A percentile compares a stretch with the other conserved stretches of the same genome.
These are phyloP conservation scores for Cercospora berteroae DNA, from an alignment of 2,329 filamentous ascomycete genomes.

Conservation along the genomic window DNA sequence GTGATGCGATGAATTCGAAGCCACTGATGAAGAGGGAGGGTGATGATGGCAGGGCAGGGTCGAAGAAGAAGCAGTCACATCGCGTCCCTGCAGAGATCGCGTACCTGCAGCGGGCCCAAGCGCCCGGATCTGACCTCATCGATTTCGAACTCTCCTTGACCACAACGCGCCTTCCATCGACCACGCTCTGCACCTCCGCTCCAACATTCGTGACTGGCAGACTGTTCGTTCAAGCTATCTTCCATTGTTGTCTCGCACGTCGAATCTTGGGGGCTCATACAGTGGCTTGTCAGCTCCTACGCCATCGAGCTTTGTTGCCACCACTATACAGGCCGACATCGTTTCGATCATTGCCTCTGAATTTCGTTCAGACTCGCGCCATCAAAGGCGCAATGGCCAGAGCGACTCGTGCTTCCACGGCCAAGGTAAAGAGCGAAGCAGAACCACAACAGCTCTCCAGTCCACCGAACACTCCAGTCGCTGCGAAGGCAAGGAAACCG, in stretches of 20 bases:
- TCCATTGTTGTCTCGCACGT: neutral
- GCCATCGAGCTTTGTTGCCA: neutral
- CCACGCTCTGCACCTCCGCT: neutral
- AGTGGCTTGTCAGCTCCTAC: neutral
- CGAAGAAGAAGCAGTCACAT: slow-evolving; percentile 2
- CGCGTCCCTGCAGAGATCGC: neutral
- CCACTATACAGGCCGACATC: neutral
- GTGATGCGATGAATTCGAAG: neutral
- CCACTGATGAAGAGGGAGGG: neutral
- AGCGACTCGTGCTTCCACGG: slow-evolving; percentile 28
- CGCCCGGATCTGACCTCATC: slow-evolving; percentile 2
- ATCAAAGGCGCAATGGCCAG: slow-evolving; percentile 25
- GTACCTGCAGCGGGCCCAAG: slow-evolving; percentile 2
- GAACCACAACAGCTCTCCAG: slow-evolving; percentile 45
- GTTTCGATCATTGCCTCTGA: neutral
- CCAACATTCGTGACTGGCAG: neutral
- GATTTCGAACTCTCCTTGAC: neutral
- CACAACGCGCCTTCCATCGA: neutral
- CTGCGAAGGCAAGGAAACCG: slow-evolving; percentile 33
- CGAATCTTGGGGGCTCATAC: neutral
- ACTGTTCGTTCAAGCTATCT: neutral
- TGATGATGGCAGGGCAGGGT: neutral
- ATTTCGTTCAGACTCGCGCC: no score
- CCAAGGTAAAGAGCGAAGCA: slow-evolving; percentile 15
- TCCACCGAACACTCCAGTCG: slow-evolving; percentile 42